Percentiles rank a stretch among this genome's conserved stretches.
phyloP scores from a whole-genome alignment of 441 rosid species.

The Pelargonium cotyledonis region DNA sequence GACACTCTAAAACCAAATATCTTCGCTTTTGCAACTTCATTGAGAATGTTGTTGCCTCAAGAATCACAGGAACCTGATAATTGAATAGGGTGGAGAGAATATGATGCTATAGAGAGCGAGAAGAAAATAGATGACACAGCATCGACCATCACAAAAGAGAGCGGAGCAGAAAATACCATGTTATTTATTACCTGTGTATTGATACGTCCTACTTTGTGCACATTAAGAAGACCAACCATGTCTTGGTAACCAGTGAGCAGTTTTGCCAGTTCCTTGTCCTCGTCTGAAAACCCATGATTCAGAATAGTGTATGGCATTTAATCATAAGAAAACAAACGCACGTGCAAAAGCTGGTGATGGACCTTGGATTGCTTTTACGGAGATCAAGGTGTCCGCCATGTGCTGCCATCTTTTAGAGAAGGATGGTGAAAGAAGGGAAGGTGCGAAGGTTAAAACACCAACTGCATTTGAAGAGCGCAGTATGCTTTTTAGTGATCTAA shows the following conservation, averaged over 20 bases:
- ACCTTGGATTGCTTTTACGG: slow-evolving; percentile 91
- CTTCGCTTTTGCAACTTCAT: slow-evolving; percentile 79
- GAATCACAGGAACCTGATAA: slow-evolving; percentile 75
- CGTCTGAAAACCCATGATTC: slow-evolving; percentile 40
- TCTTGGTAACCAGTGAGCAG: slow-evolving; percentile 90
- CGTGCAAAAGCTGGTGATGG: slow-evolving; percentile 13
- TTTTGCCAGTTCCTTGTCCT: slow-evolving; percentile 75
- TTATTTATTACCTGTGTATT: slow-evolving; percentile 60
- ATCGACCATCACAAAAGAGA: background rate
- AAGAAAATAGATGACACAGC: too few species aligned
- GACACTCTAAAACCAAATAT: slow-evolving; percentile 64
- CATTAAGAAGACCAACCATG: slow-evolving; percentile 78
- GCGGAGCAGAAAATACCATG: background rate
- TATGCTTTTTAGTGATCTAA: slow-evolving; percentile 74
- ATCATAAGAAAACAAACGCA: background rate
- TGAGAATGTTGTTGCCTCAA: slow-evolving; percentile 78
- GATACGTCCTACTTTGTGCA: slow-evolving; percentile 72
- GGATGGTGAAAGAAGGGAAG: slow-evolving; percentile 62
- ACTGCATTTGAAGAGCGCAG: slow-evolving; percentile 70
- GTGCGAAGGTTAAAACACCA: slow-evolving; percentile 64
- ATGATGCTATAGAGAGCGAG: background rate
- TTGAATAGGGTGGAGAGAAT: background rate
- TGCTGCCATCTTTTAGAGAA: slow-evolving; percentile 74
- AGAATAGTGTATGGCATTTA: background rate
- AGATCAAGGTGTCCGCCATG: slow-evolving; percentile 79